These are phyloP conservation scores for Naganishia sp. DNA, from an alignment of 1,284 basidiomycete genomes.

Conservation along the genomic window DNA sequence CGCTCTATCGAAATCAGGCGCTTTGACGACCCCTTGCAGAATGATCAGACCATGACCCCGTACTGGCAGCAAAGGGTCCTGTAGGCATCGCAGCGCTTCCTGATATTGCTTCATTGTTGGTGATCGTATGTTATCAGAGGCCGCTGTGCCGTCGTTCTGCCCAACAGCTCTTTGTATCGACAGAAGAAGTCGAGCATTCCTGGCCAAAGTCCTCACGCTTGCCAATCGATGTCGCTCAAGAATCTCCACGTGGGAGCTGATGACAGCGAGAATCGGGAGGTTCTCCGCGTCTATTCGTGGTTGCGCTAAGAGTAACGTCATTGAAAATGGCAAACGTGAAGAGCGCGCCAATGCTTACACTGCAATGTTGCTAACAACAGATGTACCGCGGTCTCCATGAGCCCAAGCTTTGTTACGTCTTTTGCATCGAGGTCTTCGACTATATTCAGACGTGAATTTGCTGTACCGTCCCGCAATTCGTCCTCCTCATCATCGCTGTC, in stretches of 20 bases:
- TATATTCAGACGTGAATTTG: conserved; percentile 31
- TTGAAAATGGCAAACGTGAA: too few relatives aligned
- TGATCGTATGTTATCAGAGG: conserved; percentile 39
- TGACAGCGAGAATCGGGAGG: conserved; percentile 67
- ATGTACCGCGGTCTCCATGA: conserved; percentile 73
- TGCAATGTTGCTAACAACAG: conserved; percentile 78
- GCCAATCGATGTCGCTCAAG: conserved; percentile 58
- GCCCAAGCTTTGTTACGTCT: conserved; percentile 43
- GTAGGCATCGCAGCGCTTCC: conserved; percentile 79
- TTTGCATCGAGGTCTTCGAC: conserved; percentile 33
- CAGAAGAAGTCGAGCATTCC: conserved; percentile 78
- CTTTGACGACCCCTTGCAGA: conserved; percentile 70
- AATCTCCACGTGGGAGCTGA: conserved; percentile 66
- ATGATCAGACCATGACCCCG: conserved; percentile 87
- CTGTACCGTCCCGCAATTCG: conserved; percentile 29
- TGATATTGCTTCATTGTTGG: conserved; percentile 69
- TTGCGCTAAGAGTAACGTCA: conserved; percentile 60
- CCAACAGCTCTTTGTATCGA: conserved; percentile 66
- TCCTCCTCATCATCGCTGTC: conserved; percentile 32
- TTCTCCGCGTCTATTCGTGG: conserved; percentile 65
- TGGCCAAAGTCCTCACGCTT: conserved; percentile 62
- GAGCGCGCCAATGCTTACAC: conserved; percentile 57
- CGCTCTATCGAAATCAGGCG: conserved; percentile 55
- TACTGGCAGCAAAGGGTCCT: conserved; percentile 92
- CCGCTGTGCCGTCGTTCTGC: conserved; percentile 43